Percentiles rank a stretch among this genome's conserved stretches.
These are phyloP conservation scores for Paraphaeosphaeria sporulosa DNA, from an alignment of 2,329 filamentous ascomycete genomes.

Conservation along the genomic window DNA sequence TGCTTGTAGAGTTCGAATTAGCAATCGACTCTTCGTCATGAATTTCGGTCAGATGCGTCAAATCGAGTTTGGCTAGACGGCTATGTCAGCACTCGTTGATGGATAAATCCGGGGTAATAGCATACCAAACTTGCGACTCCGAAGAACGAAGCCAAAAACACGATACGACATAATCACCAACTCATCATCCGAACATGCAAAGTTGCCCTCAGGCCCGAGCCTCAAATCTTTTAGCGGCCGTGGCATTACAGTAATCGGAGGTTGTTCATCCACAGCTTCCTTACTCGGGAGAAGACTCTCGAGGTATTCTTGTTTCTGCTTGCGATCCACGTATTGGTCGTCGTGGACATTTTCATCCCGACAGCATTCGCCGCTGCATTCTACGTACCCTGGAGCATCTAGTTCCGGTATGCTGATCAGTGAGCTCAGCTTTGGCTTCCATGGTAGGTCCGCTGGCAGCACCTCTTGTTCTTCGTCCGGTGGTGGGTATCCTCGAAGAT, in stretches of 20 bases:
- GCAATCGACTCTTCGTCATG: background rate
- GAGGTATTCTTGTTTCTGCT: constrained; percentile 7
- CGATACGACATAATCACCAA: constrained; percentile 12
- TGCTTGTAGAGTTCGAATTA: background rate
- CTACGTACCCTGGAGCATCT: background rate
- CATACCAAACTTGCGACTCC: constrained; percentile 20
- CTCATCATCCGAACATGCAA: constrained; percentile 6
- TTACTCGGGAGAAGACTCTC: constrained; percentile 3
- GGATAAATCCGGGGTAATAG: too few relatives aligned
- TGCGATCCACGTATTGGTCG: constrained; percentile 13
- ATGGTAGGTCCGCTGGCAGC: background rate
- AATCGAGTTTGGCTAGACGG: constrained; percentile 8
- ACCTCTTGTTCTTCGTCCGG: too few relatives aligned
- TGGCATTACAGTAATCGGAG: constrained; percentile 12
- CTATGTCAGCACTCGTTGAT: background rate
- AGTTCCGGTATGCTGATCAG: background rate
- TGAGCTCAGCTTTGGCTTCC: constrained; percentile 7
- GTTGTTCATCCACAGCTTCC: constrained; percentile 8
- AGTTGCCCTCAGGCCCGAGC: background rate
- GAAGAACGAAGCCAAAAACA: constrained; percentile 20
- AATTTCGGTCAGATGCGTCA: constrained; percentile 8
- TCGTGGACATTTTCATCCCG: constrained; percentile 8
- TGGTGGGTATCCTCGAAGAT: background rate
- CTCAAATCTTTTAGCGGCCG: constrained; percentile 9
- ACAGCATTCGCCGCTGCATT: constrained; percentile 14